A percentile compares a stretch with the other conserved stretches of the same genome.
phyloP scores from a whole-genome alignment of 257 asterid species.

The Perilla frutescens region DNA sequence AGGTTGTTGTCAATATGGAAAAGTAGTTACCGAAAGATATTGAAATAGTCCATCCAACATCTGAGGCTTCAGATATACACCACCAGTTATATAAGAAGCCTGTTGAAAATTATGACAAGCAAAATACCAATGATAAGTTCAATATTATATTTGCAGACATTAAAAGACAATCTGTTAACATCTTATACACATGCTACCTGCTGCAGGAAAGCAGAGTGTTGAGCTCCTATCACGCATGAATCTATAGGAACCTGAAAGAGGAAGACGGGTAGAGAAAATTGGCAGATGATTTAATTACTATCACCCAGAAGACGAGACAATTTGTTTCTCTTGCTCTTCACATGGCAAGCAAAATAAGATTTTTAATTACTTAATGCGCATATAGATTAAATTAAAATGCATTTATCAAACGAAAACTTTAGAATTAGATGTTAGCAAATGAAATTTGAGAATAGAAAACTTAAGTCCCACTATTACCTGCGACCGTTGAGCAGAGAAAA shows the following conservation, averaged over 20 bases:
- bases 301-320: neutral
- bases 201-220: conserved; percentile 93
- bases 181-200: conserved; percentile 58
- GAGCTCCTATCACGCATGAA: conserved; percentile 84
- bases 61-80: conserved; percentile 91
- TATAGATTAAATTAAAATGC: neutral
- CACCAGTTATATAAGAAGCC: conserved; percentile 93
- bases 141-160: neutral
- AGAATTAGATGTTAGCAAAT: conserved; percentile 10
- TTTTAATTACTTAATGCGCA: neutral
- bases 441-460: conserved; percentile 10
- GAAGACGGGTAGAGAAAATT: conserved; percentile 3
- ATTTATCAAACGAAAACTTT: conserved; percentile 13
- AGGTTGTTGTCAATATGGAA: conserved; percentile 23
- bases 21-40: conserved; percentile 67
- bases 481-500: conserved; percentile 94
- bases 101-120: conserved; percentile 40
- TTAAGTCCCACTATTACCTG: conserved; percentile 55
- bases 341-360: neutral
- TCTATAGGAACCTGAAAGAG: conserved; percentile 82
- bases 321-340: conserved; percentile 25
- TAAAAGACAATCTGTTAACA: conserved; percentile 5
- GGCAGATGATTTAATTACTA: neutral
- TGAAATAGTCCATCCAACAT: conserved; percentile 79
- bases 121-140: conserved; percentile 33